Base-by-base conservation (phyloP, 495 filamentous ascomycete genomes). In the Collariella sp. region DNA sequence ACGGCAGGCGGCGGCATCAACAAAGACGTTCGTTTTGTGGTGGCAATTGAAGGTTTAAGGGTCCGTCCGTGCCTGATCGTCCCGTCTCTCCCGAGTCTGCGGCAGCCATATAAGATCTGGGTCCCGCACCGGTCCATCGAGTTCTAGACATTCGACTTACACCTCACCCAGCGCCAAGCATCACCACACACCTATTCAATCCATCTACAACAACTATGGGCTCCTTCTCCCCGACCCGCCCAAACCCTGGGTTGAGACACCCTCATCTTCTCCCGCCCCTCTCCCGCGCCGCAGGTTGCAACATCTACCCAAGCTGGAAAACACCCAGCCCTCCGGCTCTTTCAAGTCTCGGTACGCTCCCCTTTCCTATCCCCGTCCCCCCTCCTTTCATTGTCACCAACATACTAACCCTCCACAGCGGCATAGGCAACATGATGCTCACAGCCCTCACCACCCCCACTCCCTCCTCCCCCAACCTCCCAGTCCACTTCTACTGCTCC, bases 221-320 rank as follows among this genome's bases (percentile, higher is more conserved):
- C 39, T 73, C 71, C 53, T 52, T 58, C 26, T 56, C 62, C 11
- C 65, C 13, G 63, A 68, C 47, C 70, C 59, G 36, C 66, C 68
- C 62, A 70, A 68, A 63, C 86, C 85, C 50, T 89, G 83, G 84
- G 78, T 84, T 50, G 72, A 82, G 58, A 91, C 88, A 12, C 88
- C 9, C 75, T 88, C 35, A 76, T 86, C 55, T 80, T 82, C 61
- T 89, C 86, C 68, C 73, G 35, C 69, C 77, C 5, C 77, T 93
- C 24, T 90, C 86, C 34, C 75, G 78, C 53, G 76, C 75, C n/a
- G 86, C 85, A 22, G 85, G 85, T 36, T 91, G 86, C 65, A 77
- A 81, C 55, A 81, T 97, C 71, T 91, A 85, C 70, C 83, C 61
- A 98, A 98, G 67, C 83, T 96, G 52, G 91, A 98, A 55, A 88